Conservation (phyloP, 2,329 filamentous ascomycete genomes). For the Sporothrix inflata region DNA sequence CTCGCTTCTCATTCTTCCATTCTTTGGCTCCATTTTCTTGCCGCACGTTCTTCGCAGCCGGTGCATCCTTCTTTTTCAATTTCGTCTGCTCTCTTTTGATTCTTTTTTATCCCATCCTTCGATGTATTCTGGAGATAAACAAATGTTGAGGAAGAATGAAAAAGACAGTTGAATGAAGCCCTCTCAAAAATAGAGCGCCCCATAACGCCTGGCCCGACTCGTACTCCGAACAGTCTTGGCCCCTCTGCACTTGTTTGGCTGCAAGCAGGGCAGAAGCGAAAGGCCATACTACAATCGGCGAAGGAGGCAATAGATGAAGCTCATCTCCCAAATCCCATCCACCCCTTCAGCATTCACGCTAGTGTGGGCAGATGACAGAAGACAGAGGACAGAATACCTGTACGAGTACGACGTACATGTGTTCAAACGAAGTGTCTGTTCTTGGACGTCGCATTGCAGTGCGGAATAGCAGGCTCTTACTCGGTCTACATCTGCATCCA, state of each 20-base stretch:
- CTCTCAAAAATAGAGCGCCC: background rate
- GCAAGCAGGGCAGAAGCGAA: background rate
- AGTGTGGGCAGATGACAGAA: background rate
- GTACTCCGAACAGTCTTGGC: background rate
- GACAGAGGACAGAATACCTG: background rate
- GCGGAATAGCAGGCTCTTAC: background rate
- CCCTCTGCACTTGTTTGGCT: background rate
- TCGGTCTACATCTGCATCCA: background rate
- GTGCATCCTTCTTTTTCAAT: background rate
- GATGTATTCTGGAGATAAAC: background rate
- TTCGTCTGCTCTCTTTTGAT: background rate
- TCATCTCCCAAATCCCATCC: conserved; percentile 16
- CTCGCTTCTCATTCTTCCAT: background rate
- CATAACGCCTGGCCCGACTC: background rate
- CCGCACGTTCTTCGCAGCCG: background rate
- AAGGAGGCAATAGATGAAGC: background rate
- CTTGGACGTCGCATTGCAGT: no score
- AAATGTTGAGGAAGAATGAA: background rate
- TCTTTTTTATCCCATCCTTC: background rate
- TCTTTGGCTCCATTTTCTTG: background rate
- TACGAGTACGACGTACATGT: no score
- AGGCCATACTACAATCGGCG: conserved; percentile 13
- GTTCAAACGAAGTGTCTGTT: no score
- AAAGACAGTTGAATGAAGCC: background rate
- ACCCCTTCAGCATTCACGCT: background rate